These are phyloP conservation scores for Sporothrix mexicana DNA, from an alignment of 2,329 filamentous ascomycete genomes.

Conservation along the genomic window DNA sequence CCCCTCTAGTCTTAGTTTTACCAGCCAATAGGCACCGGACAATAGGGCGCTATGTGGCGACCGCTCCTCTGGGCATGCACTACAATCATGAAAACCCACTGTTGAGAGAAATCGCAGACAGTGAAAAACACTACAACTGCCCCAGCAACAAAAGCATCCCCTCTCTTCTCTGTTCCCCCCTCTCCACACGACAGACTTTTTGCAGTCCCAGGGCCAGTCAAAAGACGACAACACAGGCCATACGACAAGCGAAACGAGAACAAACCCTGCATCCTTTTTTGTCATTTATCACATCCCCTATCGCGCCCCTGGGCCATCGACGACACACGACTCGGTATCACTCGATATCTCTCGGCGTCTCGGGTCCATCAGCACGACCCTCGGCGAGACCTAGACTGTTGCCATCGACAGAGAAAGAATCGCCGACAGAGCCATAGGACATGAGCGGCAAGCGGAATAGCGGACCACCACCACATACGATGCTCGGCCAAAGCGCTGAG, in stretches of 20 bases:
- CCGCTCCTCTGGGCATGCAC: conserved; percentile 25
- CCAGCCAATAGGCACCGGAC: conserved; percentile 30
- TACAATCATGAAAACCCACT: conserved; percentile 25
- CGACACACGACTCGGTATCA: background rate
- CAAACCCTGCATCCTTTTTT: background rate
- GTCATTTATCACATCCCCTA: background rate
- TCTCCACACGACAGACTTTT: conserved; percentile 10
- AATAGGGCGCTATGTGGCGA: conserved; percentile 29
- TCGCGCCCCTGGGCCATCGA: background rate
- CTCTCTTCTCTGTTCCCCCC: conserved; percentile 5
- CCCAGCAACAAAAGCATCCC: conserved; percentile 28
- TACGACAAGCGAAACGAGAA: background rate
- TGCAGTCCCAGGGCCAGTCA: background rate
- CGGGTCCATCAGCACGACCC: background rate
- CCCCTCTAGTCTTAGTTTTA: background rate
- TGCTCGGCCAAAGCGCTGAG: conserved; percentile 29
- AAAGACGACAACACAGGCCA: background rate
- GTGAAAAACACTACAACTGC: conserved; percentile 23
- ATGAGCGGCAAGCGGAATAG: background rate
- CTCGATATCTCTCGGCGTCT: background rate
- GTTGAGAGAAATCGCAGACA: conserved; percentile 8
- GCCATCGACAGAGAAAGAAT: background rate
- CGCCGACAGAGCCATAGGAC: background rate
- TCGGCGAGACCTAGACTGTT: background rate
- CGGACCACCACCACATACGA: background rate